Evolutionary conservation across 371 early-diverging fungal genomes (phyloP).

Genomic region (Mortierella sp.): DNA sequence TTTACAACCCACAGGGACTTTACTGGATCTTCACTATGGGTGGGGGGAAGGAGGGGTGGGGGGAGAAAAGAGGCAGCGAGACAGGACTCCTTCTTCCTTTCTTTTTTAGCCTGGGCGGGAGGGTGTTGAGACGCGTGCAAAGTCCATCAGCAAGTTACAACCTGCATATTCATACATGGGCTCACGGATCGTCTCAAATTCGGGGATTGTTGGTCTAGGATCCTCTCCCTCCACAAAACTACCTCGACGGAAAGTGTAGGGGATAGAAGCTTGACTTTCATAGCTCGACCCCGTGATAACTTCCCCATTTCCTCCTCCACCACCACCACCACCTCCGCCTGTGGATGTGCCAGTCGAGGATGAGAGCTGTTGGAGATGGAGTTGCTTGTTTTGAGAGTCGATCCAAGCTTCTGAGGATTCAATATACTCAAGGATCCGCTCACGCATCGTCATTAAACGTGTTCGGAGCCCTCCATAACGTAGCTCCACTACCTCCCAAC

Average conservation of each 20-base stretch:
- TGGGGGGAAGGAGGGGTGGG: no score
- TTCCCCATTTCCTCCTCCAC: slow-evolving; percentile 22
- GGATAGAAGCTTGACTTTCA: slow-evolving; percentile 7
- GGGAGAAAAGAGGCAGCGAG: neutral
- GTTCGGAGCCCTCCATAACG: slow-evolving; percentile 85
- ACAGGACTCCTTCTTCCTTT: no score
- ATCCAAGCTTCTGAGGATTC: slow-evolving; percentile 40
- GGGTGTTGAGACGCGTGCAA: slow-evolving; percentile 75
- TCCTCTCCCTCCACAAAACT: slow-evolving; percentile 57
- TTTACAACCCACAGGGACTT: no score
- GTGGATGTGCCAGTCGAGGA: neutral
- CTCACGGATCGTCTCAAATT: slow-evolving; percentile 73
- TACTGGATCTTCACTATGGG: no score
- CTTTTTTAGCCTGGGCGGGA: slow-evolving; percentile 62
- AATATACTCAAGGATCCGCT: slow-evolving; percentile 73
- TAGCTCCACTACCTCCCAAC: slow-evolving; percentile 85
- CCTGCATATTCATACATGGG: slow-evolving; percentile 72
- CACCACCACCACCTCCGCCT: slow-evolving; percentile 42
- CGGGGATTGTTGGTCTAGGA: slow-evolving; percentile 64
- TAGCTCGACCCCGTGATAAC: neutral
- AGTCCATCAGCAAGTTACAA: slow-evolving; percentile 73
- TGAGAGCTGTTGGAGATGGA: slow-evolving; percentile 10
- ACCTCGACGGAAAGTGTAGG: slow-evolving; percentile 13
- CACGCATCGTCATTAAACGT: slow-evolving; percentile 79
- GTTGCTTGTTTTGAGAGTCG: slow-evolving; percentile 49